Evolutionary conservation across 208 protist species (phyloP), one percentile per base, ranked within the genome.

Genomic region (Leptomonas seymouri): DNA sequence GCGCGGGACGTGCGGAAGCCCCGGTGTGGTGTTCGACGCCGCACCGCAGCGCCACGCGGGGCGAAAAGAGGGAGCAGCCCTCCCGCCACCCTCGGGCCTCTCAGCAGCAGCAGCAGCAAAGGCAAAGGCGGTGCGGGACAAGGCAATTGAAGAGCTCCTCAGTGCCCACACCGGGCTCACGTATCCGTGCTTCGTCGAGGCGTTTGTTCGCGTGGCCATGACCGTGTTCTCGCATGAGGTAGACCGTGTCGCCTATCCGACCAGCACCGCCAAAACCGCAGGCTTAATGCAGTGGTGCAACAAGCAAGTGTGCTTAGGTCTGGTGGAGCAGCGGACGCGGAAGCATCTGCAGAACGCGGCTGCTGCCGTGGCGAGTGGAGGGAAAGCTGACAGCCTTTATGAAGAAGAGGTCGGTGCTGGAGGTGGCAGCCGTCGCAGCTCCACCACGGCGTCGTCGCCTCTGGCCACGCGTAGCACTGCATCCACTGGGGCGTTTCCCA

Each of bases 231-330:
- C 83, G 9, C 83, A 78, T 16, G 57, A 63, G 14, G 75, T 71
- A 41, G 81, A 91, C 42, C 45, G 42, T 8, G 27, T 54, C 5
- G 80, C 78, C 48, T 91, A 89, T 70, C 89, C 86, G 25, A 87
- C 90, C 27, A 80, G 82, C 41, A 64, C 67, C 1, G 57, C 75
- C 25, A 93, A 91, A 58, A 66, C 84, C 9, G 34, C 51, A 0
- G 86, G 84, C 21, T 78, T 95, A 16, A 90, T 92, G 85, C 68
- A 71, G 62, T 95, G 86, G 85, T 69, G 90, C 20, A 95, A 93
- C 50, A 74, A 84, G n/a, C 74, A 87, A 34, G 64, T 95, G 25
- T 36, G 53, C 8, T 69, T 87, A 20, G 83, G 83, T 1, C 66
- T 77, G 49, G 80, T 81, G 28, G 75, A 55, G 64, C 42, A 73